Base-by-base conservation (phyloP, 2,329 filamentous ascomycete genomes). In the Proliferodiscus dingleyae region DNA sequence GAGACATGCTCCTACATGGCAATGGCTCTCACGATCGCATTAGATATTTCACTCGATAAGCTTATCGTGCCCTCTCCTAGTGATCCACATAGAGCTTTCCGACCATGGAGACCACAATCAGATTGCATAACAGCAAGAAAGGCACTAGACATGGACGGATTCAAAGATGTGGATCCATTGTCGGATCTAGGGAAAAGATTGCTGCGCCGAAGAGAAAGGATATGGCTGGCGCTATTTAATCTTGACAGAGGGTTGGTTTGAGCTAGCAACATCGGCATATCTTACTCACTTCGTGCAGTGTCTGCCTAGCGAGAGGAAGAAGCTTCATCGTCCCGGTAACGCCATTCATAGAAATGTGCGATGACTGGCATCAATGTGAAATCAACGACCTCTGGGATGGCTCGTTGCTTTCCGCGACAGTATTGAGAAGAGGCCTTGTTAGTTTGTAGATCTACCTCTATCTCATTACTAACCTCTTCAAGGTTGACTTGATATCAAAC, bases 1-100 rank as follows among this genome's bases (percentile, higher is more conserved):
- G 83, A 87, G 56, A 86, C 84, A 0, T 86, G 82, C 47, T 75
- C 78, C 33, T 87, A 85, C 54, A 78, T 88, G 43, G 78, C 82
- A 2, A 81, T 83, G 67, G 83, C 84, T 1, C 68, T 84, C 8
- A 83, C 80, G 1, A 79, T 87, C 49, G 82, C 84, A 0, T 68
- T 87, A 26, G 84, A 88, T 55, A 57, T 88, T 7, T 83, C 78
- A 1, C 63, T 88, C 11, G 83, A 87, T 64, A 88, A 87, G 58
- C 77, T 85, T 4, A 72, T 87, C 3, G 69, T 80, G 0, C 74
- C 81, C 0, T 72, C 75, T 53, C 61, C 71, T 40, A 53, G 43
- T n/a, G 67, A 68, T 58, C 60, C 76, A 63, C 60, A 74, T 52
- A 54, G 69, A 54, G 55, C 71, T 45, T 50, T 73, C 50, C 41